Conservation (phyloP, 2,329 filamentous ascomycete genomes). For the Epichloe uncinata region DNA sequence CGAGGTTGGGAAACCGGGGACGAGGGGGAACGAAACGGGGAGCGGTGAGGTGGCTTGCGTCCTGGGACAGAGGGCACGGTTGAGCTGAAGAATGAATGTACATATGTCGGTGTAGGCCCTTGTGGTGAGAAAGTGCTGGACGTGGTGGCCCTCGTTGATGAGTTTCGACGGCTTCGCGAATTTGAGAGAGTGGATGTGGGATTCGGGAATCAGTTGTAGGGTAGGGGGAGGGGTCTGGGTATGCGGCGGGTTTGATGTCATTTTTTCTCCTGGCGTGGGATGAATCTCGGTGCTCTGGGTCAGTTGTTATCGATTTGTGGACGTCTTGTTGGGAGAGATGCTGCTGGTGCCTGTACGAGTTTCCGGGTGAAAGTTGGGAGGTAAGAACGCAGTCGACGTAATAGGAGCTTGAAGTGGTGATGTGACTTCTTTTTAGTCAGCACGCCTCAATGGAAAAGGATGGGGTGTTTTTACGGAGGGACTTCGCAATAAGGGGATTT, state of each 20-base stretch:
- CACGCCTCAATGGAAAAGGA: background rate
- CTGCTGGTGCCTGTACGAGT: background rate
- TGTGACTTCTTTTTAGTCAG: constrained; percentile 1
- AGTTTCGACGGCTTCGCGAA: constrained; percentile 63
- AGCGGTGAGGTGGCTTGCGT: constrained; percentile 24
- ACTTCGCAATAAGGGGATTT: too few species aligned
- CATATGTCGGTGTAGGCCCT: constrained; percentile 80
- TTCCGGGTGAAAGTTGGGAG: background rate
- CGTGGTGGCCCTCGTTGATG: constrained; percentile 77
- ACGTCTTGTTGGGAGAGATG: background rate
- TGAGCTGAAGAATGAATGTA: constrained; percentile 79
- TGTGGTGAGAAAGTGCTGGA: constrained; percentile 65
- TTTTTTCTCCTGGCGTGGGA: background rate
- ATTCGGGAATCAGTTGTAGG: constrained; percentile 36
- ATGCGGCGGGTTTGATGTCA: constrained; percentile 3
- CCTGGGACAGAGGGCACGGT: constrained; percentile 69
- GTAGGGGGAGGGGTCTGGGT: constrained; percentile 13
- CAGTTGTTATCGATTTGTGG: background rate
- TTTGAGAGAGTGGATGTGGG: constrained; percentile 19
- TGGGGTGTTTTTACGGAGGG: too few species aligned
- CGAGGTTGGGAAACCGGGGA: constrained; percentile 24
- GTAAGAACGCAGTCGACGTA: background rate
- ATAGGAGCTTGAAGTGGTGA: background rate
- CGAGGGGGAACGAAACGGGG: constrained; percentile 28
- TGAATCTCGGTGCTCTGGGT: background rate